Percentiles rank a stretch among this genome's conserved stretches.
Conservation (phyloP, 2,329 filamentous ascomycete genomes). For the Leptographium lundbergii region DNA sequence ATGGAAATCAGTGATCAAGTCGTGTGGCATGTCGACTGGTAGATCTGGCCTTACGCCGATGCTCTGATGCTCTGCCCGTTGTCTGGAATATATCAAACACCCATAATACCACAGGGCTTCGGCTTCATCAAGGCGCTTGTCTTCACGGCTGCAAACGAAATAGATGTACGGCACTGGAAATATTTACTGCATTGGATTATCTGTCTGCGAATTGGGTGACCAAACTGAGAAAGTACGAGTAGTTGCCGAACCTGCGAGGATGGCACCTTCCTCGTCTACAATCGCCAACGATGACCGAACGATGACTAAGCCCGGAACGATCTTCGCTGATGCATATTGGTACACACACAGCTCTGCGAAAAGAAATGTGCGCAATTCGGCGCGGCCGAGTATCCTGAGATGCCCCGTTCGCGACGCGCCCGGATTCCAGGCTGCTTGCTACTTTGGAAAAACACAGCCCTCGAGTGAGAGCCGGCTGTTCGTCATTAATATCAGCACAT, state of each 20-base stretch:
- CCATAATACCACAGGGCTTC: background rate
- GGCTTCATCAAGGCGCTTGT: background rate
- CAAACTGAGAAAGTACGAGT: no score
- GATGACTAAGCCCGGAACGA: no score
- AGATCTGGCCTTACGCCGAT: no score
- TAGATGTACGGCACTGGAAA: no score
- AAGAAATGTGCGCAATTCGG: slow-evolving; percentile 21
- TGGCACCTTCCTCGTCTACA: no score
- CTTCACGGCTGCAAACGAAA: background rate
- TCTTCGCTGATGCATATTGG: no score
- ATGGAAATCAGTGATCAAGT: slow-evolving; percentile 25
- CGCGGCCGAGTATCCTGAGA: background rate
- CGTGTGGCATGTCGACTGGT: no score
- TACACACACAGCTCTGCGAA: background rate
- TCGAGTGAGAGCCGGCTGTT: background rate
- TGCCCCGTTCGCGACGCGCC: slow-evolving; percentile 15
- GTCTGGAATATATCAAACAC: background rate
- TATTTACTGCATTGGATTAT: no score
- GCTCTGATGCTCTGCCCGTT: background rate
- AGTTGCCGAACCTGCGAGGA: no score
- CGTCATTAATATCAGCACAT: slow-evolving; percentile 74
- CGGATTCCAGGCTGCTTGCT: slow-evolving; percentile 25
- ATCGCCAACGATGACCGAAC: no score
- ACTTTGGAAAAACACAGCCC: slow-evolving; percentile 1
- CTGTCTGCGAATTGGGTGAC: no score